These are phyloP conservation scores for Pleurotus tuber-regium DNA, from an alignment of 768 basidiomycete genomes.

Conservation along the genomic window DNA sequence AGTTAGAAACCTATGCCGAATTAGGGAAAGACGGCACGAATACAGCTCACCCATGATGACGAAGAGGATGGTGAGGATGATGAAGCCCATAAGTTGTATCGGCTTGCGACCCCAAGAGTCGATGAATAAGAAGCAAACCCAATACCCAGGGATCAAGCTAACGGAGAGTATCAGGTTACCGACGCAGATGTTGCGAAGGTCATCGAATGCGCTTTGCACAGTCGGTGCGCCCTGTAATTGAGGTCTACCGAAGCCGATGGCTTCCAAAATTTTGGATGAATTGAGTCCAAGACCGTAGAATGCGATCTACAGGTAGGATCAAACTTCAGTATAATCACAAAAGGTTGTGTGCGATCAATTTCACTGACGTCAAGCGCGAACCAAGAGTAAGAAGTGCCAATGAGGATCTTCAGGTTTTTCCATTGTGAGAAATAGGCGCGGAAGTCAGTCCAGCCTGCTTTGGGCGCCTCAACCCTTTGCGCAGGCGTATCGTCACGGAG, in stretches of 20 bases:
- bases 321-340: background rate
- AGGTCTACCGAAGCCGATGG: conserved; percentile 69
- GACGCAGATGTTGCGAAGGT: conserved; percentile 59
- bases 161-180: conserved; percentile 78
- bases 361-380: conserved; percentile 79
- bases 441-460: conserved; percentile 70
- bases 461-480: conserved; percentile 37
- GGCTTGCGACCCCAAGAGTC: conserved; percentile 80
- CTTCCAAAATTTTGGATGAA: conserved; percentile 65
- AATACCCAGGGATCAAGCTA: conserved; percentile 82
- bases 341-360: too few relatives aligned
- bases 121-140: conserved; percentile 56
- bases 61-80: conserved; percentile 60
- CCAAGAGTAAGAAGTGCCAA: conserved; percentile 83
- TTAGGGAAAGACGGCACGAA: background rate
- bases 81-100: conserved; percentile 78
- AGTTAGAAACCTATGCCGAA: background rate
- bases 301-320: conserved; percentile 51
- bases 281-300: conserved; percentile 89
- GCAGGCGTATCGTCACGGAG: conserved; percentile 54
- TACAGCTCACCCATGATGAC: conserved; percentile 56
- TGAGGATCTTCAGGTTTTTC: conserved; percentile 74
- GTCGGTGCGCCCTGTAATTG: conserved; percentile 23
- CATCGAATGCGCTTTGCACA: conserved; percentile 43
- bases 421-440: conserved; percentile 60